Evolutionary conservation across 345 rosid genomes (phyloP).

Genomic region (Salix koriyanagi): DNA sequence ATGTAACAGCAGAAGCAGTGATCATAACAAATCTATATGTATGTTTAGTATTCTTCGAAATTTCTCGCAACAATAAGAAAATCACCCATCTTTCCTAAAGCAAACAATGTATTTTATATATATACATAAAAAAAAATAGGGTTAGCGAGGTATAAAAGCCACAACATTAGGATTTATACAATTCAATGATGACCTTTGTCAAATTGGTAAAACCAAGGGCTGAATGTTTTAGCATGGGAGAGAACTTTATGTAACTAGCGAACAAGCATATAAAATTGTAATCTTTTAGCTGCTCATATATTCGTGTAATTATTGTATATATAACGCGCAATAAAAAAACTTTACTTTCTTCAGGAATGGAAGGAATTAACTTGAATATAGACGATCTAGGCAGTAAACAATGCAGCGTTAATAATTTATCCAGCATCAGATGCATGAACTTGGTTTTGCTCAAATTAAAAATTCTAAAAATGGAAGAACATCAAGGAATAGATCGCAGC

Average conservation of each 20-base stretch:
- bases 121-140: too few relatives aligned
- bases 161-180: too few relatives aligned
- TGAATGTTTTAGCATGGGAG: not conserved
- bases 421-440: not conserved
- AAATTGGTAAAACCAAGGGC: too few relatives aligned
- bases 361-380: not conserved
- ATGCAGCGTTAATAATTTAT: not conserved
- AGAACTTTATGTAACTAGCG: not conserved
- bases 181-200: not conserved
- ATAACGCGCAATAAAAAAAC: not conserved
- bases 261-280: not conserved
- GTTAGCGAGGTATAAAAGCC: too few relatives aligned
- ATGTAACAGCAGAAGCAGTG: too few relatives aligned
- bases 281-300: not conserved
- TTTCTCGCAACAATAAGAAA: not conserved
- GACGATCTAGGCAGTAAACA: not conserved
- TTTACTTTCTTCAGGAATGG: not conserved
- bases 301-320: not conserved
- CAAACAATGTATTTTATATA: too few relatives aligned
- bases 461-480: not conserved
- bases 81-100: too few relatives aligned
- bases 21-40: too few relatives aligned
- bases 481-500: conserved; percentile 2
- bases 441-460: not conserved
- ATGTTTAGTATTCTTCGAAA: too few relatives aligned